Base-by-base conservation (phyloP, 495 filamentous ascomycete genomes). In the Podospora tetraspora region DNA sequence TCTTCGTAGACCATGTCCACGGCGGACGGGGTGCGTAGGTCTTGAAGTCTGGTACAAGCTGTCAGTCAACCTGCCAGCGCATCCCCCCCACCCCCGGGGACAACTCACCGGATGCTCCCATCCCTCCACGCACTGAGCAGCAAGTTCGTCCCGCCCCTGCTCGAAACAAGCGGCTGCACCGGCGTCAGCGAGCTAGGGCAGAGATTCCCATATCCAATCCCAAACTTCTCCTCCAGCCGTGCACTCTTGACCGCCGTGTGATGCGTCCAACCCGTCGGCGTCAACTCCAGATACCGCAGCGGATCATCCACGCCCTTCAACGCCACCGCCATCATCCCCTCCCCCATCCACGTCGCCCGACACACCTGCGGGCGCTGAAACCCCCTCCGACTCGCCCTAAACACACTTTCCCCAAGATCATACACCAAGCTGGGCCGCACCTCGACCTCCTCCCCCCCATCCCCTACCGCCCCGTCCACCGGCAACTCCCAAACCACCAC, bases 41-140 rank as follows among this genome's bases (percentile, higher is more conserved):
- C 82, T 66, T 81, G 80, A 12, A 84, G 79, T 32, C 78, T 78
- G 63, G 11, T 6, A 10, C 0, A 32, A 0, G 16, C 25, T 32
- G 52, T 69, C 37, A 68, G 56, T 63, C 16, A 6, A 7, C 13
- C 22, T 7, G 4, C n/a, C 61, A 21, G 9, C 16, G 19, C 32
- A 13, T n/a, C n/a, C n/a, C n/a, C n/a, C n/a, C n/a, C n/a, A 21
- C 5, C 11, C 3, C 32, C 4, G 25, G 12, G 12, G 57, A 32
- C 13, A 23, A 64, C 71, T 32, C 62, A 71, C 76, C 74, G 77
- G 58, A 78, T 71, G 2, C 76, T 82, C 3, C 82, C 82, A 37
- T 83, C 82, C 52, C 79, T 73, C 82, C 82, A 84, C 3, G 78
- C 76, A 59, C 79, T 82, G 23, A 84, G 80, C n/a, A 84, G 65